phyloP scores from a whole-genome alignment of 176 grass and related monocot species.

The Triticum urartu region DNA sequence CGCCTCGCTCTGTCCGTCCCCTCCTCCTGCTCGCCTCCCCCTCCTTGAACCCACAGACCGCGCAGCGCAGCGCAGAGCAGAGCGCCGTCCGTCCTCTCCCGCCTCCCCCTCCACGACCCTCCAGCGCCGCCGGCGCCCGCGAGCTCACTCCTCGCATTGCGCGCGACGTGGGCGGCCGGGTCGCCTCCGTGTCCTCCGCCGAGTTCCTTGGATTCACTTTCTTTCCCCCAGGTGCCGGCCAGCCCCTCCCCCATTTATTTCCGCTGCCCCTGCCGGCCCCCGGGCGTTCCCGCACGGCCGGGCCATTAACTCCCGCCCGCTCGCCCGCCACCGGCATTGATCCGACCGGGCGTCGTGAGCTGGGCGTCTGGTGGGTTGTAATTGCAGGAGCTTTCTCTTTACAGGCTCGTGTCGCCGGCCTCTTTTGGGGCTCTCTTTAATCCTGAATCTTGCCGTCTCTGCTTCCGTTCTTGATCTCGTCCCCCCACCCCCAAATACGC shows the following conservation, averaged over 20 bases:
- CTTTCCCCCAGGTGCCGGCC: constrained; percentile 8
- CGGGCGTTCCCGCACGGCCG: constrained; percentile 10
- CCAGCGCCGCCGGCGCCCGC: constrained; percentile 14
- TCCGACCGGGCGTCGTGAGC: constrained; percentile 11
- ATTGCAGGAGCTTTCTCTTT: background rate
- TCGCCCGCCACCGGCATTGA: constrained; percentile 21
- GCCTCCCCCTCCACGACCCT: constrained; percentile 21
- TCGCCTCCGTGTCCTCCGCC: constrained; percentile 25
- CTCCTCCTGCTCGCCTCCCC: constrained; percentile 31
- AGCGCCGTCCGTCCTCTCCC: background rate
- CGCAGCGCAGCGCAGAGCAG: background rate
- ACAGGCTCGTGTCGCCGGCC: background rate
- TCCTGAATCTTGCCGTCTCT: background rate
- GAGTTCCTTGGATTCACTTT: constrained; percentile 6
- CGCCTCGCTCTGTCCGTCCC: background rate
- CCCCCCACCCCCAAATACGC: background rate
- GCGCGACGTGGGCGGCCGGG: constrained; percentile 11
- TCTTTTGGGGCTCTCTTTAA: background rate
- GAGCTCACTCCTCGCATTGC: background rate
- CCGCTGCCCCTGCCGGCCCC: constrained; percentile 10
- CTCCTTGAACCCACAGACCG: constrained; percentile 24
- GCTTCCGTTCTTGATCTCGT: background rate
- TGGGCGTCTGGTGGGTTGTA: background rate
- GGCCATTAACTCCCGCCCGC: constrained; percentile 34
- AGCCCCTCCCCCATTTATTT: constrained; percentile 32